phyloP scores from a whole-genome alignment of 176 grass and related monocot genomes.

The Miscanthus lutarioriparius region DNA sequence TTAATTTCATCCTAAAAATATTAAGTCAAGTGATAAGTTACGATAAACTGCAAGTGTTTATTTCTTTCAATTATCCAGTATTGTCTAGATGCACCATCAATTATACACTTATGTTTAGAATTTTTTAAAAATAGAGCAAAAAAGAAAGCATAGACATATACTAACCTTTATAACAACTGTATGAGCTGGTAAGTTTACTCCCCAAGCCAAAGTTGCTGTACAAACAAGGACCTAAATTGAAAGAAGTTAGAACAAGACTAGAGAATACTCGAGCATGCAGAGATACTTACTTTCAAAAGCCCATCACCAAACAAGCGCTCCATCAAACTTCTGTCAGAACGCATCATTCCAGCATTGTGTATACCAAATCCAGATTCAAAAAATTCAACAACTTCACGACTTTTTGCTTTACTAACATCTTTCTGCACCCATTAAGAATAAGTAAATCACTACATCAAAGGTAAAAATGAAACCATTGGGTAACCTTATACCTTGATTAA shows the following conservation, averaged over 20 bases:
- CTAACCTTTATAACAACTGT: conserved; percentile 96
- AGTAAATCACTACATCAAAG: conserved; percentile 27
- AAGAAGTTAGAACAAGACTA: conserved; percentile 41
- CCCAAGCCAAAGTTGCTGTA: conserved; percentile 98
- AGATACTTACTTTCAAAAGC: conserved; percentile 64
- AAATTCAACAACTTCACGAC: conserved; percentile 81
- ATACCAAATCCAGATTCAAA: conserved; percentile 97
- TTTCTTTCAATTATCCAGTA: conserved; percentile 4
- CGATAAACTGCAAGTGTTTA: conserved; percentile 2
- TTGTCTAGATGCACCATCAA: not conserved
- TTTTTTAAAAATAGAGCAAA: not conserved
- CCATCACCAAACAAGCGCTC: conserved; percentile 87
- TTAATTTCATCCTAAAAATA: conserved; percentile 21
- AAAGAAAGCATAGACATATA: conserved; percentile 19
- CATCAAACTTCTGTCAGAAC: conserved; percentile 87
- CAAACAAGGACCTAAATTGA: conserved; percentile 85
- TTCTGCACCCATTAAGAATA: conserved; percentile 53
- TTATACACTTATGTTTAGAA: conserved; percentile 6
- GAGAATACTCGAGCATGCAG: conserved; percentile 13
- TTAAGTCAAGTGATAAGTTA: conserved; percentile 2
- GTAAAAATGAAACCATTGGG: conserved; percentile 34
- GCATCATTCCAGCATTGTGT: conserved; percentile 96
- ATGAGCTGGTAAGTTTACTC: conserved; percentile 96
- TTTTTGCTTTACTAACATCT: conserved; percentile 93
- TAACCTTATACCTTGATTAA: conserved; percentile 67